These are phyloP conservation scores for Rhizomucor miehei DNA, from an alignment of 371 early-diverging fungal genomes.

Conservation along the genomic window DNA sequence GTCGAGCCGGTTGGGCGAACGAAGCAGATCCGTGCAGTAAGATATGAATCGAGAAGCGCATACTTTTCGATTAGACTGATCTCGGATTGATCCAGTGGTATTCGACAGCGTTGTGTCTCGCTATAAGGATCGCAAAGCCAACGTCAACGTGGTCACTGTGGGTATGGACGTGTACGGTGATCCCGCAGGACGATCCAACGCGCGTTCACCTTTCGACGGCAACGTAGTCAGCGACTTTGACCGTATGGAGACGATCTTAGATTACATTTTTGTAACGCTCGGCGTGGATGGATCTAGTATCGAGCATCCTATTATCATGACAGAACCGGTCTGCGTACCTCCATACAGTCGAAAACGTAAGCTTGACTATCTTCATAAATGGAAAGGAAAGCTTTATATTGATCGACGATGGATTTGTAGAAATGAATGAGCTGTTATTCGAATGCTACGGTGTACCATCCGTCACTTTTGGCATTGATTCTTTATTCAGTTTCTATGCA, in stretches of 20 bases:
- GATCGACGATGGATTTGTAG: constrained; percentile 26
- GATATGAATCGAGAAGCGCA: not conserved
- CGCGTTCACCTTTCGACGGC: constrained; percentile 76
- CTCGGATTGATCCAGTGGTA: constrained; percentile 44
- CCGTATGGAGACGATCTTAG: constrained; percentile 77
- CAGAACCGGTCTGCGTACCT: constrained; percentile 82
- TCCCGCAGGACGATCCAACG: constrained; percentile 62
- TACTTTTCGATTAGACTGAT: not conserved
- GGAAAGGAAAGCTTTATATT: too few relatives aligned
- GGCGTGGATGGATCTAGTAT: constrained; percentile 69
- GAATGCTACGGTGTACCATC: constrained; percentile 80
- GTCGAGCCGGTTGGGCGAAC: constrained; percentile 82
- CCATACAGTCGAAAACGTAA: constrained; percentile 69
- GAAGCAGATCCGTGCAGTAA: constrained; percentile 62
- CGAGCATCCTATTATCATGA: constrained; percentile 80
- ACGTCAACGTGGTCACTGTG: constrained; percentile 58
- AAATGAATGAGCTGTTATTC: constrained; percentile 83
- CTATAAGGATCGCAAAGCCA: constrained; percentile 73
- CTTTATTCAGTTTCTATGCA: constrained; percentile 79
- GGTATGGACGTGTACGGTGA: constrained; percentile 78
- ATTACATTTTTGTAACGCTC: constrained; percentile 80
- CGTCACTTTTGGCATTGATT: constrained; percentile 83
- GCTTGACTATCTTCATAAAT: constrained; percentile 1
- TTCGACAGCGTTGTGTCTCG: constrained; percentile 83
- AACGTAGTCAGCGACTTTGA: constrained; percentile 69